Conservation (phyloP, 345 rosid genomes). For the Sisymbrium irio region DNA sequence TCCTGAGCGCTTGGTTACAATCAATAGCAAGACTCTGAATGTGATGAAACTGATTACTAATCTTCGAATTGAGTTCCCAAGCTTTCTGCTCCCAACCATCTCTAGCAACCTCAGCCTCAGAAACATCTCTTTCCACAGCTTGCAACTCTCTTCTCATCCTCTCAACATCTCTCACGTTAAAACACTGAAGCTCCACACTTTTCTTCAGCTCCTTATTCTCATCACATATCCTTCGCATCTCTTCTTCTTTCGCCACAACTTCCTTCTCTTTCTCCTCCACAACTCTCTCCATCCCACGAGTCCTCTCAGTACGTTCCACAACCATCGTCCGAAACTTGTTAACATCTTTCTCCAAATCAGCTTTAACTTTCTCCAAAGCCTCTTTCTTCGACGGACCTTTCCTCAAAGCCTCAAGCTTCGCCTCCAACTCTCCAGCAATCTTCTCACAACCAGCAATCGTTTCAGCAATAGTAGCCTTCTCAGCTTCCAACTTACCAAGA, state of each 20-base stretch:
- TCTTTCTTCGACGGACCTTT: constrained; percentile 62
- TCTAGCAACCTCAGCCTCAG: constrained; percentile 60
- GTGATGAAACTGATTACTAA: constrained; percentile 57
- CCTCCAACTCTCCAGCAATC: constrained; percentile 41
- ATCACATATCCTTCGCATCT: constrained; percentile 45
- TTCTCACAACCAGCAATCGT: constrained; percentile 38
- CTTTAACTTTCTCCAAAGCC: constrained; percentile 48
- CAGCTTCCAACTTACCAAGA: constrained; percentile 54
- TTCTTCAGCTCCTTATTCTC: constrained; percentile 80
- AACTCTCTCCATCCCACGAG: constrained; percentile 41
- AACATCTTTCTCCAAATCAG: constrained; percentile 65
- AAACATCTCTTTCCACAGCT: constrained; percentile 78
- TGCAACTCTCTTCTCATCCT: constrained; percentile 94
- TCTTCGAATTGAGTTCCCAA: constrained; percentile 63
- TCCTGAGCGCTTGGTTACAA: constrained; percentile 72
- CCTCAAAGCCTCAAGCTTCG: constrained; percentile 44
- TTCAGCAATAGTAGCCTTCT: constrained; percentile 44
- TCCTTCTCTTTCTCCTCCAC: constrained; percentile 65
- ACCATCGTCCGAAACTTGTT: constrained; percentile 63
- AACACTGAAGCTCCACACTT: constrained; percentile 64
- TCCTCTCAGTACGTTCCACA: constrained; percentile 42
- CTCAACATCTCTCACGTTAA: constrained; percentile 75
- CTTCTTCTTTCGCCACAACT: constrained; percentile 54
- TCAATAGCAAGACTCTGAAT: constrained; percentile 63
- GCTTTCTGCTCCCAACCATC: constrained; percentile 72